phyloP scores from a whole-genome alignment of 371 early-diverging fungal species.

The Mortierella sp. region DNA sequence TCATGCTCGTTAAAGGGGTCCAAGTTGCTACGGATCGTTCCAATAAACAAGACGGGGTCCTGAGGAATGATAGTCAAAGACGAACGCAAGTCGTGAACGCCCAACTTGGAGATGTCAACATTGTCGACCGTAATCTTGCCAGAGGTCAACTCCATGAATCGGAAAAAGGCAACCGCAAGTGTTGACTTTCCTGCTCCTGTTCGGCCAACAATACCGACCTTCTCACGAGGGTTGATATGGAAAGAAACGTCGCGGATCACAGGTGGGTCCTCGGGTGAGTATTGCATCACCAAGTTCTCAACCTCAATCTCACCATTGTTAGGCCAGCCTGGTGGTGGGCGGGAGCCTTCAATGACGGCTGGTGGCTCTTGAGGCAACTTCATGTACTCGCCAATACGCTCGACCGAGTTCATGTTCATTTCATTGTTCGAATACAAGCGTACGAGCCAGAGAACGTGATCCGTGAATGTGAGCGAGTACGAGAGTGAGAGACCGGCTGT shows the following conservation, averaged over 20 bases:
- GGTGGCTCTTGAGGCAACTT: slow-evolving; percentile 77
- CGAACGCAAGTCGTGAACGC: slow-evolving; percentile 68
- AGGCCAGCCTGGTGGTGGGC: slow-evolving; percentile 78
- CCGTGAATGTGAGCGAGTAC: slow-evolving; percentile 76
- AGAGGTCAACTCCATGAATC: slow-evolving; percentile 72
- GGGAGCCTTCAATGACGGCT: slow-evolving; percentile 54
- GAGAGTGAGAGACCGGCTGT: slow-evolving; percentile 84
- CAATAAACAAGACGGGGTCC: slow-evolving; percentile 57
- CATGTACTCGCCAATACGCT: slow-evolving; percentile 84
- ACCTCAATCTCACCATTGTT: slow-evolving; percentile 70
- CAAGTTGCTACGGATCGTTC: slow-evolving; percentile 81
- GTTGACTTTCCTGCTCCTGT: slow-evolving; percentile 76
- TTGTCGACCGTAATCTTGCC: slow-evolving; percentile 78
- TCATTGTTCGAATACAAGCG: slow-evolving; percentile 83
- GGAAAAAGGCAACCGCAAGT: slow-evolving; percentile 74
- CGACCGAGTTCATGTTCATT: slow-evolving; percentile 88
- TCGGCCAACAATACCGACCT: slow-evolving; percentile 72
- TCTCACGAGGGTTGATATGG: slow-evolving; percentile 62
- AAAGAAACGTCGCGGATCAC: slow-evolving; percentile 78
- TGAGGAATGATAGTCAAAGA: slow-evolving; percentile 72
- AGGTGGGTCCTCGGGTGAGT: slow-evolving; percentile 70
- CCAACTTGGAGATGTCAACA: slow-evolving; percentile 72
- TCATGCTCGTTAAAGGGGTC: slow-evolving; percentile 76
- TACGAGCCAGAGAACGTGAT: slow-evolving; percentile 83
- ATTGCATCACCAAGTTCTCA: slow-evolving; percentile 70